phyloP scores from a whole-genome alignment of 768 basidiomycete species.

The Suillus brevipes region DNA sequence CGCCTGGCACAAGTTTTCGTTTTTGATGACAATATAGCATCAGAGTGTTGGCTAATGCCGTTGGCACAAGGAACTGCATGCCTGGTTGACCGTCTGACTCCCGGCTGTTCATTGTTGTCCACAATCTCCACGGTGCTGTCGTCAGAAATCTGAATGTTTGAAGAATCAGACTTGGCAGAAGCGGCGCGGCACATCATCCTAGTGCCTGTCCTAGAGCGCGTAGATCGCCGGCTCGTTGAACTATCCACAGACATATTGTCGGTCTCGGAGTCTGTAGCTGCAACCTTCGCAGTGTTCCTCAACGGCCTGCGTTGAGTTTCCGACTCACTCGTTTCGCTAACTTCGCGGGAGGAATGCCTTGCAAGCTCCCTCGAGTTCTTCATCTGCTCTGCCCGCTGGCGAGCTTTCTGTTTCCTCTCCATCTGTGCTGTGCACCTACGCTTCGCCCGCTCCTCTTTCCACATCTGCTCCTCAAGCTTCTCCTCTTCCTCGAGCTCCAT shows the following conservation, averaged over 20 bases:
- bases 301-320: slow-evolving; percentile 11
- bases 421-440: slow-evolving; percentile 21
- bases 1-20: not conserved
- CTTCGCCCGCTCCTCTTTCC: slow-evolving; percentile 24
- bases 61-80: not conserved
- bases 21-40: not conserved
- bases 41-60: not conserved
- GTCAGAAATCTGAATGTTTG: not conserved
- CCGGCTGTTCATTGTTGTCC: not conserved
- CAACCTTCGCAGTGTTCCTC: slow-evolving; percentile 8
- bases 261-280: slow-evolving; percentile 20
- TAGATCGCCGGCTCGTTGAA: slow-evolving; percentile 12
- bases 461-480: slow-evolving; percentile 30
- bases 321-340: slow-evolving; percentile 19
- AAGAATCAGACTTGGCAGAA: not conserved
- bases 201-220: slow-evolving; percentile 2
- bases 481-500: slow-evolving; percentile 45
- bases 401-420: slow-evolving; percentile 22
- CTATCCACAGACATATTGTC: slow-evolving; percentile 33
- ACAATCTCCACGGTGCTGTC: not conserved
- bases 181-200: not conserved
- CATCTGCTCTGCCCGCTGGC: slow-evolving; percentile 21
- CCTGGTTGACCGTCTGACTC: not conserved
- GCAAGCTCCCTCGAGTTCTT: not conserved
- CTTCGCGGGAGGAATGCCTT: not conserved